phyloP scores from a whole-genome alignment of 2,329 filamentous ascomycete genomes.

The Pseudophaeomoniella oleicola region DNA sequence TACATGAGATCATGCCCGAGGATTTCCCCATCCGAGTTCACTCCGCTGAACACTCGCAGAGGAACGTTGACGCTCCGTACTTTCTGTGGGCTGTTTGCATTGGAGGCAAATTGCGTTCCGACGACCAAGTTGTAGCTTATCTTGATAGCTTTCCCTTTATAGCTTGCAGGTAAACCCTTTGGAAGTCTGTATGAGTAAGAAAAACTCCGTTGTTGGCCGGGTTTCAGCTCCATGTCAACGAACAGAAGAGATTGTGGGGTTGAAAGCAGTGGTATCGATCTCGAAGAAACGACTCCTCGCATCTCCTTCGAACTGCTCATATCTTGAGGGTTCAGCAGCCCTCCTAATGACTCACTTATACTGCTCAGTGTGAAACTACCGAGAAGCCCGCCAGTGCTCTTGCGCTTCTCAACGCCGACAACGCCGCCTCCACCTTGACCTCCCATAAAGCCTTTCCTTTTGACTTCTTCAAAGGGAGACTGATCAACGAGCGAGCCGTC shows the following conservation, averaged over 20 bases:
- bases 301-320: conserved; percentile 92
- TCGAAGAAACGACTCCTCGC: conserved; percentile 72
- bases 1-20: conserved; percentile 89
- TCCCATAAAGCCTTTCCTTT: conserved; percentile 80
- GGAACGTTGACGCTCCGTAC: conserved; percentile 85
- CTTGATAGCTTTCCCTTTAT: conserved; percentile 84
- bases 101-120: conserved; percentile 71
- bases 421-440: conserved; percentile 73
- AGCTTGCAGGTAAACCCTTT: conserved; percentile 75
- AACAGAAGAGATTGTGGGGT: conserved; percentile 94
- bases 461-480: conserved; percentile 85
- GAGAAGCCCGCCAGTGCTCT: conserved; percentile 65
- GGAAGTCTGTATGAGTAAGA: conserved; percentile 79
- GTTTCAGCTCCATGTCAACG: conserved; percentile 74
- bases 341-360: conserved; percentile 75
- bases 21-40: conserved; percentile 76
- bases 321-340: conserved; percentile 72
- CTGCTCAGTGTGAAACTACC: conserved; percentile 77
- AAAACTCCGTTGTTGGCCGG: conserved; percentile 77
- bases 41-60: conserved; percentile 83
- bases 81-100: conserved; percentile 56
- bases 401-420: conserved; percentile 51
- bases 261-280: conserved; percentile 78
- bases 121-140: conserved; percentile 83
- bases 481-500: conserved; percentile 87